Evolutionary conservation across 768 basidiomycete species (phyloP).

Genomic region (Trichaptum fuscoviolaceum): DNA sequence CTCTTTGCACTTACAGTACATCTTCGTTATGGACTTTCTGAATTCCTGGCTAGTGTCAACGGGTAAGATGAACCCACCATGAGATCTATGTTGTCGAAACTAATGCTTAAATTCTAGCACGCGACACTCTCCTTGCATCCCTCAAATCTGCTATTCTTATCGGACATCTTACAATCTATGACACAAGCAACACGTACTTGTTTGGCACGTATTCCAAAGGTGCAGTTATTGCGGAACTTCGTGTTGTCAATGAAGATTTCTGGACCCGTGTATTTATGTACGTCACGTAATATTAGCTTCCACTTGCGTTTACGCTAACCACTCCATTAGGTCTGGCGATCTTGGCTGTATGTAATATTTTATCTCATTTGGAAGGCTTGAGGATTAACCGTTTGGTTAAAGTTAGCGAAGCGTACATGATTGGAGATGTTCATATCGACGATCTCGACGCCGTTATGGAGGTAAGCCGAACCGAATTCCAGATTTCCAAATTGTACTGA

Average conservation of each 20-base stretch:
- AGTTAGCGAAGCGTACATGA: constrained; percentile 76
- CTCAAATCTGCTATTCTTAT: constrained; percentile 52
- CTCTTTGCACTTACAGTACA: not conserved
- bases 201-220: constrained; percentile 55
- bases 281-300: constrained; percentile 19
- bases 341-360: constrained; percentile 24
- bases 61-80: not conserved
- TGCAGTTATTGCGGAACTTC: constrained; percentile 56
- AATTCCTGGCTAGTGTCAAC: not conserved
- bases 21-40: not conserved
- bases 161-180: constrained; percentile 58
- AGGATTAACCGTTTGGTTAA: constrained; percentile 6
- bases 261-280: constrained; percentile 64
- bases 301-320: constrained; percentile 12
- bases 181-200: constrained; percentile 52
- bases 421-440: constrained; percentile 60
- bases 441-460: constrained; percentile 58
- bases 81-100: not conserved
- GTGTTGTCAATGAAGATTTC: constrained; percentile 54
- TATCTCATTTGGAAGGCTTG: constrained; percentile 15
- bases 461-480: constrained; percentile 32
- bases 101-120: constrained; percentile 32
- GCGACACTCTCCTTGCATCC: constrained; percentile 53
- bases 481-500: not conserved
- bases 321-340: constrained; percentile 20